These are phyloP conservation scores for Aspergillus bridgeri DNA, from an alignment of 495 filamentous ascomycete species.

Conservation along the genomic window DNA sequence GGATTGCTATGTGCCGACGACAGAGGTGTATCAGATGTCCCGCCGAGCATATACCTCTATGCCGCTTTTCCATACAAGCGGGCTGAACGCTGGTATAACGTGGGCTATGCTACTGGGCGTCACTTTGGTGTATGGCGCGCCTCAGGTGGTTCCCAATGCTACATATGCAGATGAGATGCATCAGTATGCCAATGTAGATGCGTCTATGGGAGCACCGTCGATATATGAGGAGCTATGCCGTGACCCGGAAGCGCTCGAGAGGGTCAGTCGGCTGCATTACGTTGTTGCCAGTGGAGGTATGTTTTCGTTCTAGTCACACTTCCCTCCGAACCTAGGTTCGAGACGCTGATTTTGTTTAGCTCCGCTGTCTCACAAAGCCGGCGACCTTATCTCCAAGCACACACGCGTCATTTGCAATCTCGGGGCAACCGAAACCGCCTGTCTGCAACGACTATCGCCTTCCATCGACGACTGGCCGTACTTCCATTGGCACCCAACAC, in stretches of 20 bases:
- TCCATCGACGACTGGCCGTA: conserved; percentile 2
- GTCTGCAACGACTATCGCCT: conserved; percentile 1
- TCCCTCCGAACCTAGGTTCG: not conserved
- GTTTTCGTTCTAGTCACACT: not conserved
- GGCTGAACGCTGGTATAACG: conserved; percentile 1
- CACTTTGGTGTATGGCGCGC: conserved; percentile 1
- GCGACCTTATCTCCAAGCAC: not conserved
- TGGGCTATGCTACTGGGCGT: conserved; percentile 2
- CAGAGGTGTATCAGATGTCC: conserved; percentile 1
- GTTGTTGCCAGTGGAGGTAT: conserved; percentile 2
- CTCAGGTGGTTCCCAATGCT: not conserved
- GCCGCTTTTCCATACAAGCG: conserved; percentile 3
- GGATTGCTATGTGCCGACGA: not conserved
- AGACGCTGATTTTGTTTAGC: not conserved
- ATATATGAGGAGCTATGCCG: not conserved
- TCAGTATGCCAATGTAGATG: conserved; percentile 3
- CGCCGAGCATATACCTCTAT: not conserved
- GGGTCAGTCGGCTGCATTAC: conserved; percentile 1
- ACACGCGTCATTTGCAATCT: conserved; percentile 2
- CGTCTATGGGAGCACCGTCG: conserved; percentile 2
- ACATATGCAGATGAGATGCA: conserved; percentile 3
- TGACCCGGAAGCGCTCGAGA: conserved; percentile 1
- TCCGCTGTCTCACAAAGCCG: conserved; percentile 2
- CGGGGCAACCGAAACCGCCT: conserved; percentile 1
- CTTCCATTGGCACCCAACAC: conserved; percentile 2